Conservation (phyloP, 768 basidiomycete species). For the Suillus occidentalis region DNA sequence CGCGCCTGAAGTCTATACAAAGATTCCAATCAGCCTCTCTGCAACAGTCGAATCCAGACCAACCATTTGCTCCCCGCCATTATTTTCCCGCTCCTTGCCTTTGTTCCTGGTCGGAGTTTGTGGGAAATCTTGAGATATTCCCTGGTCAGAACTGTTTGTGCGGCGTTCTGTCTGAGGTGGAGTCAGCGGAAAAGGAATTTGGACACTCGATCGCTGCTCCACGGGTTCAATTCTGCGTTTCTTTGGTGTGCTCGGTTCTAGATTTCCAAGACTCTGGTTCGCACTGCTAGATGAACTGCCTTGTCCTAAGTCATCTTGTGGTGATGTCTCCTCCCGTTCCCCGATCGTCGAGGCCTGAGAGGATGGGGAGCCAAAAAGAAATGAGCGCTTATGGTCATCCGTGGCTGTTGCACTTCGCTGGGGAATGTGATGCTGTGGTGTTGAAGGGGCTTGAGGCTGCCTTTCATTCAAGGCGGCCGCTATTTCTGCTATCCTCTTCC, state of each 20-base stretch:
- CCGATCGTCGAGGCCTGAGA: slow-evolving; percentile 28
- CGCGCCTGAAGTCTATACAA: slow-evolving; percentile 1
- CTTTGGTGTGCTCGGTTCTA: slow-evolving; percentile 21
- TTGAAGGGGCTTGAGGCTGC: neutral
- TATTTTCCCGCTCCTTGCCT: slow-evolving; percentile 24
- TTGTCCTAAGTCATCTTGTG: slow-evolving; percentile 8
- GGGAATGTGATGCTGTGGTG: slow-evolving; percentile 3
- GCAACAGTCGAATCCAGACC: slow-evolving; percentile 6
- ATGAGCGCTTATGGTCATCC: neutral
- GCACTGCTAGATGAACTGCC: neutral
- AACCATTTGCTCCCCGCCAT: slow-evolving; percentile 13
- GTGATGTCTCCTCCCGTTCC: slow-evolving; percentile 20
- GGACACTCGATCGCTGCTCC: neutral
- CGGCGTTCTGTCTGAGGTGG: slow-evolving; percentile 23
- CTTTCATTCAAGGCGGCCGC: neutral
- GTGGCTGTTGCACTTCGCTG: slow-evolving; percentile 10
- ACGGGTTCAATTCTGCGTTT: slow-evolving; percentile 9
- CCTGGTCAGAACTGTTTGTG: neutral
- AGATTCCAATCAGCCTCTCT: slow-evolving; percentile 3
- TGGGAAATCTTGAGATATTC: slow-evolving; percentile 3
- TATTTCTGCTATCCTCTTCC: slow-evolving; percentile 3
- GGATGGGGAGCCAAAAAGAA: slow-evolving; percentile 9
- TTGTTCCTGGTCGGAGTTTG: slow-evolving; percentile 25
- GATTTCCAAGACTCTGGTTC: neutral
- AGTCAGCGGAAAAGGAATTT: slow-evolving; percentile 15